Evolutionary conservation across 129 eudicot genomes (phyloP).

Genomic region (Solidago caesia): DNA sequence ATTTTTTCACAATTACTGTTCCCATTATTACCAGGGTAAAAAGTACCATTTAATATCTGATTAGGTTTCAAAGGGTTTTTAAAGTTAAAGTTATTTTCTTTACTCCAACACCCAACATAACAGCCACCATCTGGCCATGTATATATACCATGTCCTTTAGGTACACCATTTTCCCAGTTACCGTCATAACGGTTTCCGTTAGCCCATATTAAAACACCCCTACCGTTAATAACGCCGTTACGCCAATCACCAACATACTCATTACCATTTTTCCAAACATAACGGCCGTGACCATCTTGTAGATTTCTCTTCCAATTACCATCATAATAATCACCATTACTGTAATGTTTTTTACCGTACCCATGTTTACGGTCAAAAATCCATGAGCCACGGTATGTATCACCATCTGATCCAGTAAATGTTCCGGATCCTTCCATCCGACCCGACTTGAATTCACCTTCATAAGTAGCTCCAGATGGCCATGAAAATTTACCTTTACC

Average conservation of each 20-base stretch:
- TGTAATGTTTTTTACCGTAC: constrained; percentile 64
- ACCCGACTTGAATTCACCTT: constrained; percentile 89
- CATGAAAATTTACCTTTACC: constrained; percentile 96
- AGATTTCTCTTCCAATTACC: constrained; percentile 74
- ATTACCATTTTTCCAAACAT: constrained; percentile 88
- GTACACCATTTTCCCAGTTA: constrained; percentile 75
- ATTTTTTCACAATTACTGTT: constrained; percentile 28
- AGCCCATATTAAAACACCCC: constrained; percentile 70
- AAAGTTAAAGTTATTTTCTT: constrained; percentile 27
- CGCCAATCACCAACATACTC: constrained; percentile 93
- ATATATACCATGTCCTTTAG: constrained; percentile 70
- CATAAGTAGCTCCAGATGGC: constrained; percentile 97
- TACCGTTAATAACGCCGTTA: constrained; percentile 73
- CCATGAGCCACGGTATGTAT: constrained; percentile 77
- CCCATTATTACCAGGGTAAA: constrained; percentile 48
- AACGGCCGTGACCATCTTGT: constrained; percentile 82
- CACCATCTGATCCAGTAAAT: constrained; percentile 87
- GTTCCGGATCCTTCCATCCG: constrained; percentile 93
- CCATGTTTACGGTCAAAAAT: constrained; percentile 75
- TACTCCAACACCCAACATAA: constrained; percentile 65
- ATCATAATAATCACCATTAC: constrained; percentile 79
- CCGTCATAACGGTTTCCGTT: constrained; percentile 84
- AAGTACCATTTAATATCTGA: constrained; percentile 54
- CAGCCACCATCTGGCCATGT: constrained; percentile 85
- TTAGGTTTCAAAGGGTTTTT: constrained; percentile 35